These are phyloP conservation scores for Daedaleopsis sinensis DNA, from an alignment of 768 basidiomycete genomes.

Conservation along the genomic window DNA sequence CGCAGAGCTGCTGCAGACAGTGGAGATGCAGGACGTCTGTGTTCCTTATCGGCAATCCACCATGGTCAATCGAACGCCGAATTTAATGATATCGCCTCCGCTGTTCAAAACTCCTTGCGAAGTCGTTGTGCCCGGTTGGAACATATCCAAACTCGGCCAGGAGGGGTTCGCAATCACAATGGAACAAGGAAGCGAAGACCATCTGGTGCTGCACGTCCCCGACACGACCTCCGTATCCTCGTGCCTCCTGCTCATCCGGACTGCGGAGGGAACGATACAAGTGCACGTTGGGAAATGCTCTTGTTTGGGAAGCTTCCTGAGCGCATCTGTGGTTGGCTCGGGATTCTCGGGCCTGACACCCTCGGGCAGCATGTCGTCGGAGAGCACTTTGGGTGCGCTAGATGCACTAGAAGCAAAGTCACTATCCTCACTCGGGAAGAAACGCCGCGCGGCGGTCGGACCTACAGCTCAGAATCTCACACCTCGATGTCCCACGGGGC, in stretches of 20 bases:
- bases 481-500: constrained; percentile 9
- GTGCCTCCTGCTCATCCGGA: background rate
- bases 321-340: constrained; percentile 7
- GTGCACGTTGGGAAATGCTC: constrained; percentile 12
- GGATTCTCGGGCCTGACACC: background rate
- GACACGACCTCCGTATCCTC: background rate
- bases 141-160: background rate
- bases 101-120: constrained; percentile 11
- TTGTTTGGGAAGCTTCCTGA: constrained; percentile 9
- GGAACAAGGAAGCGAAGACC: background rate
- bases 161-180: background rate
- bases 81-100: background rate
- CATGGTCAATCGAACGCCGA: background rate
- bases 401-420: background rate
- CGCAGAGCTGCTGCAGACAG: background rate
- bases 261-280: constrained; percentile 2
- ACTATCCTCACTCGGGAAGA: background rate
- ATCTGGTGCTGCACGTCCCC: background rate
- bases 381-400: background rate
- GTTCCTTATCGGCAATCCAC: constrained; percentile 3
- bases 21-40: constrained; percentile 9
- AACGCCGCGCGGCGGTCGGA: background rate
- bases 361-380: background rate
- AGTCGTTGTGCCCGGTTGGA: constrained; percentile 11
- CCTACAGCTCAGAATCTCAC: background rate